Percentiles rank a stretch among this genome's conserved stretches.
Conservation (phyloP, 73 alveolate species). For the Tetrahymena borealis region DNA sequence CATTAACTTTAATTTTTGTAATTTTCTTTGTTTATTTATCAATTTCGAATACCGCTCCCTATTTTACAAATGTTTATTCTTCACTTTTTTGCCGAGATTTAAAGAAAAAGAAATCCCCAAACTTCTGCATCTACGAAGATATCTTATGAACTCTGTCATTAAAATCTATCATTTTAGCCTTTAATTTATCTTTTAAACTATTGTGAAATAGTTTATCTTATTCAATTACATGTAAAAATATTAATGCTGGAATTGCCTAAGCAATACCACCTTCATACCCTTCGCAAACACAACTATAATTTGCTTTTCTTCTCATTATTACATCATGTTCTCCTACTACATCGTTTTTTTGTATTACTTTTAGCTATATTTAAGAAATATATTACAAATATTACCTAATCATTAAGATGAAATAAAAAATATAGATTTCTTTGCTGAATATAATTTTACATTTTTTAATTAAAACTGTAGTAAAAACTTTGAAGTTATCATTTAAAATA, state of each 20-base stretch:
- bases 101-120: neutral
- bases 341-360: neutral
- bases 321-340: neutral
- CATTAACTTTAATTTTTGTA: neutral
- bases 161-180: neutral
- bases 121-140: neutral
- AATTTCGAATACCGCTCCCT: neutral
- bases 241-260: neutral
- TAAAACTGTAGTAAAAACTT: no score
- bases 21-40: neutral
- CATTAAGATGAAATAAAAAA: no score
- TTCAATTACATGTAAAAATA: neutral
- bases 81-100: neutral
- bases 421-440: no score
- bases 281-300: neutral
- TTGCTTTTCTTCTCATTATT: neutral
- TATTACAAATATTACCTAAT: no score
- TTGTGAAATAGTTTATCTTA: neutral
- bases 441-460: no score
- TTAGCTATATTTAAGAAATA: neutral
- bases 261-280: neutral
- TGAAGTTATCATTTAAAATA: no score
- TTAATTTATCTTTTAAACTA: neutral
- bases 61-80: neutral
- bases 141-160: neutral